Evolutionary conservation across 768 basidiomycete genomes (phyloP).

Genomic region (Stropharia rugosoannulata): DNA sequence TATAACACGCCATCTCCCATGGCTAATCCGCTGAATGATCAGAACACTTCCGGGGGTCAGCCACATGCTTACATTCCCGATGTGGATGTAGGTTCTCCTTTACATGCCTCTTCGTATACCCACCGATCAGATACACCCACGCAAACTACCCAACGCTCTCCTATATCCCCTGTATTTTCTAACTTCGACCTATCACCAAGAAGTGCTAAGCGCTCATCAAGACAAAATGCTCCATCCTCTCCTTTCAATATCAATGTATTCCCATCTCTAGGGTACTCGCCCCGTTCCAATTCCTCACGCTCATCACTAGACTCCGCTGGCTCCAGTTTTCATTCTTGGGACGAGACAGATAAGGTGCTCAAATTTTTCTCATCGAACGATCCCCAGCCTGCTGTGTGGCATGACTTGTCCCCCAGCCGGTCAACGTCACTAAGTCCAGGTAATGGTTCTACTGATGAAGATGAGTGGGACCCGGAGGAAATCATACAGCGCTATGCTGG

Average conservation of each 20-base stretch:
- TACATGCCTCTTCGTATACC: constrained; percentile 35
- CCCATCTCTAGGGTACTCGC: constrained; percentile 65
- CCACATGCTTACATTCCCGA: constrained; percentile 46
- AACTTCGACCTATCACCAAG: constrained; percentile 39
- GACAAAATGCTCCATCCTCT: constrained; percentile 48
- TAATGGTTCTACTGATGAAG: constrained; percentile 51
- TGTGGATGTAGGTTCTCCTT: constrained; percentile 47
- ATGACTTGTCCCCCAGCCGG: constrained; percentile 54
- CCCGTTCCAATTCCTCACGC: constrained; percentile 71
- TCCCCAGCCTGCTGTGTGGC: constrained; percentile 54
- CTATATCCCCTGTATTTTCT: constrained; percentile 47
- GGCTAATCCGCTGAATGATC: constrained; percentile 23
- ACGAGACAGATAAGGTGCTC: constrained; percentile 56
- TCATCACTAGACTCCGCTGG: constrained; percentile 80
- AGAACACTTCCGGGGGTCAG: constrained; percentile 32
- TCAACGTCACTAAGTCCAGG: constrained; percentile 43
- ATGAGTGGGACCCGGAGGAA: constrained; percentile 63
- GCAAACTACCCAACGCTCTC: constrained; percentile 51
- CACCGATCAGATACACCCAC: constrained; percentile 71
- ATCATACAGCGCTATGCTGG: constrained; percentile 66
- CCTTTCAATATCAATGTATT: constrained; percentile 52
- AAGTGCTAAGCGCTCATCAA: constrained; percentile 52
- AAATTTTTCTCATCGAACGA: constrained; percentile 53
- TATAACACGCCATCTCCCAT: constrained; percentile 29
- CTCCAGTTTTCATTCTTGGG: constrained; percentile 85